Evolutionary conservation across 1,284 basidiomycete genomes (phyloP).

Genomic region (Ustilago curta): DNA sequence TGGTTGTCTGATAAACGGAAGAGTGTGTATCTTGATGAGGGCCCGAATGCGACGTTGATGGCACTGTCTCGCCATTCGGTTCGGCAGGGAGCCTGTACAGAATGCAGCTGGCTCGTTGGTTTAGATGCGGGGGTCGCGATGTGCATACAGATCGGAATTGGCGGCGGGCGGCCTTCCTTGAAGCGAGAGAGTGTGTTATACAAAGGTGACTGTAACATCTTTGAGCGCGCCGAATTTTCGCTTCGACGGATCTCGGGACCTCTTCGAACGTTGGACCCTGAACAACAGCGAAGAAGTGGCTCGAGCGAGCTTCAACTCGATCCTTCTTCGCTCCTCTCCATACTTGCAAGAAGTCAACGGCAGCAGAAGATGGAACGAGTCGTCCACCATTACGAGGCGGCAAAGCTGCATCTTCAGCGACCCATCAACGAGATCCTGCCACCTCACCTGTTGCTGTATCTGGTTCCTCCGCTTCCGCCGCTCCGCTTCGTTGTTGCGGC

Average conservation of each 20-base stretch:
- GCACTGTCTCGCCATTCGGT: background rate
- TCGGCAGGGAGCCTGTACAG: background rate
- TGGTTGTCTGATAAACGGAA: too few species aligned
- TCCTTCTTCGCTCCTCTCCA: background rate
- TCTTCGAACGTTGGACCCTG: constrained; percentile 5
- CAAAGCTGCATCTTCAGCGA: constrained; percentile 21
- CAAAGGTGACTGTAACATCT: background rate
- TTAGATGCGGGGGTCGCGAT: background rate
- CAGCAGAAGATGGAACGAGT: constrained; percentile 16
- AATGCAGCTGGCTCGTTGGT: background rate
- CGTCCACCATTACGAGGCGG: constrained; percentile 16
- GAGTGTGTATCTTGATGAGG: too few species aligned
- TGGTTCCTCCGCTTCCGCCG: constrained; percentile 37
- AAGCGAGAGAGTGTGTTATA: too few species aligned
- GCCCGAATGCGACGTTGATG: too few species aligned
- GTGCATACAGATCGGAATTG: constrained; percentile 1
- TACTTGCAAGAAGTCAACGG: too few species aligned
- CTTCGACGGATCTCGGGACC: background rate
- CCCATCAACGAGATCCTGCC: constrained; percentile 48
- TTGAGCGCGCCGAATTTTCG: background rate
- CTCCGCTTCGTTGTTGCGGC: constrained; percentile 8
- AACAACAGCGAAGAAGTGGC: background rate
- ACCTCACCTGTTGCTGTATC: constrained; percentile 34
- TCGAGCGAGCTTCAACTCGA: too few species aligned
- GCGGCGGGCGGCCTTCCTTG: too few species aligned